A percentile compares a stretch with the other conserved stretches of the same genome.
Evolutionary conservation across 148 eudicot genomes (phyloP).

Genomic region (Rhododendron ovatum): DNA sequence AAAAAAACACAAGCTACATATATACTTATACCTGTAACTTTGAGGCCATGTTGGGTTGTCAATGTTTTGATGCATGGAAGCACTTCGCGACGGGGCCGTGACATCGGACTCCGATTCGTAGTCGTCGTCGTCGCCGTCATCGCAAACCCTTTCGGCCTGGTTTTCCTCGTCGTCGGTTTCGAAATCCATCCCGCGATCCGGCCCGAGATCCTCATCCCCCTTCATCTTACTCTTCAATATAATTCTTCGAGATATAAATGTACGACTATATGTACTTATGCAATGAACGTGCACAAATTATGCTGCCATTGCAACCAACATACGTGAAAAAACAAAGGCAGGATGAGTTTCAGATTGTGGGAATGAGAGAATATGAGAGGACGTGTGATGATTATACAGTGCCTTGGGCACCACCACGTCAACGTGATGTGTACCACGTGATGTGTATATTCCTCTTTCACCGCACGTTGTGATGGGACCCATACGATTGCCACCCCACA

Average conservation of each 20-base stretch:
- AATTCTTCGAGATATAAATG: neutral
- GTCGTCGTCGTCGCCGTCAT: slow-evolving; percentile 17
- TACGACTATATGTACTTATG: neutral
- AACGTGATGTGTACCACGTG: no score
- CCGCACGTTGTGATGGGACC: no score
- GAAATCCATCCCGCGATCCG: slow-evolving; percentile 31
- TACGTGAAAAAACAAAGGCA: neutral
- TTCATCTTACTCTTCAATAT: slow-evolving; percentile 11
- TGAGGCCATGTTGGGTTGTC: slow-evolving; percentile 33
- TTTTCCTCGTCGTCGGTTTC: slow-evolving; percentile 50
- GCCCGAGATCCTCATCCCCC: slow-evolving; percentile 30
- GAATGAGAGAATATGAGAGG: neutral
- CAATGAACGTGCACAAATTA: no score
- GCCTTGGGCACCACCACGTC: no score
- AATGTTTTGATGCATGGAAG: neutral
- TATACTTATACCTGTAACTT: slow-evolving; percentile 21
- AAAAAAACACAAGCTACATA: neutral
- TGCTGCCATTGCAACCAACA: no score
- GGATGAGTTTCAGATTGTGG: neutral
- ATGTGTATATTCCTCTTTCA: neutral
- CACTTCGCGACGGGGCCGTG: neutral
- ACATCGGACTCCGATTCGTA: slow-evolving; percentile 15
- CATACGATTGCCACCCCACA: no score
- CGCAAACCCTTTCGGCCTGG: slow-evolving; percentile 29
- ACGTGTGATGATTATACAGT: neutral